Percentiles rank a stretch among this genome's conserved stretches.
Conservation (phyloP, 1,284 basidiomycete species). For the Coriolopsis trogii region DNA sequence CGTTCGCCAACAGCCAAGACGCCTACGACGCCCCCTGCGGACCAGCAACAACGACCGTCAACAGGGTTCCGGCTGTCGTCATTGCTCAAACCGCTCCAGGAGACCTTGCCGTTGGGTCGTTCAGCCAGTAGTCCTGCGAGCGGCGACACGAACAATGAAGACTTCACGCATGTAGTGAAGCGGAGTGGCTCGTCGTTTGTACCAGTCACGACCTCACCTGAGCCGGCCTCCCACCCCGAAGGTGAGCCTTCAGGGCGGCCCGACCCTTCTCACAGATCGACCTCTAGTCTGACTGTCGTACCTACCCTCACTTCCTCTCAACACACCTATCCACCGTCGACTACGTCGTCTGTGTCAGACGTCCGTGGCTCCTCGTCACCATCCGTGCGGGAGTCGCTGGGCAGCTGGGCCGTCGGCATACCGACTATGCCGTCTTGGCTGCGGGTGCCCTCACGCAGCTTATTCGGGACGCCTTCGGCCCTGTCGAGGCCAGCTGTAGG, state of each 20-base stretch:
- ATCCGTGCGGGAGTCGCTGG: background rate
- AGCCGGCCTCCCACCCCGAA: constrained; percentile 22
- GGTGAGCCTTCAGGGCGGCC: constrained; percentile 26
- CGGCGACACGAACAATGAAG: constrained; percentile 47
- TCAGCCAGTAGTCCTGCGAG: constrained; percentile 36
- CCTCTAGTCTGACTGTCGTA: constrained; percentile 29
- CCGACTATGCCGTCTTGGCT: constrained; percentile 69
- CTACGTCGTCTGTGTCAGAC: constrained; percentile 45
- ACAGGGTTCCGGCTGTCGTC: constrained; percentile 62
- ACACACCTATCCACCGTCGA: constrained; percentile 82
- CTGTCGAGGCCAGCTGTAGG: constrained; percentile 22
- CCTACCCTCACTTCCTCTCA: constrained; percentile 24
- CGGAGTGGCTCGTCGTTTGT: constrained; percentile 59
- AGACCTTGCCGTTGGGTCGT: constrained; percentile 43
- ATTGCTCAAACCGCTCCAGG: constrained; percentile 66
- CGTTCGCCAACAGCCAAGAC: constrained; percentile 45
- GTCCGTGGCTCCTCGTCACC: constrained; percentile 43
- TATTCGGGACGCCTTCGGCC: constrained; percentile 31
- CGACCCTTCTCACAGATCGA: constrained; percentile 18
- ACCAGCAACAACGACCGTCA: constrained; percentile 18
- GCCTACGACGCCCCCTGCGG: constrained; percentile 30
- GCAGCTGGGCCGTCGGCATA: constrained; percentile 32
- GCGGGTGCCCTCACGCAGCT: constrained; percentile 55
- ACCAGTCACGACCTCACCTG: constrained; percentile 50
- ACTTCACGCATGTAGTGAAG: constrained; percentile 70